Percentiles rank a stretch among this genome's conserved stretches.
phyloP scores from a whole-genome alignment of 371 early-diverging fungal species.

The Thermomucor indicae-seudaticae region DNA sequence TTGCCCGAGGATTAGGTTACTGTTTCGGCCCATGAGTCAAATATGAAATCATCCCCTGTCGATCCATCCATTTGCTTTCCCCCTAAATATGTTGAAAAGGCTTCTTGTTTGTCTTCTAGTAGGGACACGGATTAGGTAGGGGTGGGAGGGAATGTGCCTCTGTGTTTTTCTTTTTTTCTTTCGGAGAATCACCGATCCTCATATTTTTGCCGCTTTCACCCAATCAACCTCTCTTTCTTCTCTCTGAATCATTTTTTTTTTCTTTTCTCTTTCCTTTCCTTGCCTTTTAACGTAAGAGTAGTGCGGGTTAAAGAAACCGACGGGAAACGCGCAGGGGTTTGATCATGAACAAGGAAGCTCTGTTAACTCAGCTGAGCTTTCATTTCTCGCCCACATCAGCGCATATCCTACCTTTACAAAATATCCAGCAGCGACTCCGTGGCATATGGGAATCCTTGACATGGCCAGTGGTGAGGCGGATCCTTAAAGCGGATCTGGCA shows the following conservation, averaged over 20 bases:
- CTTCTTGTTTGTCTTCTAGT: too few relatives aligned
- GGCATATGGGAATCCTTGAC: constrained; percentile 32
- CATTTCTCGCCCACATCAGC: constrained; percentile 30
- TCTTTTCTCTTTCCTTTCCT: background rate
- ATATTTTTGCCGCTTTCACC: too few relatives aligned
- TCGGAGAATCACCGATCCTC: too few relatives aligned
- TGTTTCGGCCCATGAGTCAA: too few relatives aligned
- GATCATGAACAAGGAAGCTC: constrained; percentile 17
- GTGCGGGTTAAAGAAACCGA: too few relatives aligned
- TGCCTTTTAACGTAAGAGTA: background rate
- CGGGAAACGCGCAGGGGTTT: background rate
- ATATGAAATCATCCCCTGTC: too few relatives aligned
- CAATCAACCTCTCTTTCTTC: too few relatives aligned
- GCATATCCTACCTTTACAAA: constrained; percentile 23
- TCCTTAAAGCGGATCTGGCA: constrained; percentile 41
- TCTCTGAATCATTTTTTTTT: background rate
- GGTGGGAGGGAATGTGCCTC: too few relatives aligned
- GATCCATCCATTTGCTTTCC: too few relatives aligned
- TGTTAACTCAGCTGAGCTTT: constrained; percentile 20
- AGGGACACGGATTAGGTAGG: too few relatives aligned
- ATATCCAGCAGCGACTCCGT: constrained; percentile 23
- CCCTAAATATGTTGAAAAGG: too few relatives aligned
- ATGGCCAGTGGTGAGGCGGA: constrained; percentile 37
- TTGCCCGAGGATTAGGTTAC: too few relatives aligned
- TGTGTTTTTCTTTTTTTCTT: constrained; percentile 1